Evolutionary conservation across 768 basidiomycete species (phyloP).

Genomic region (Agrocybe praecox): DNA sequence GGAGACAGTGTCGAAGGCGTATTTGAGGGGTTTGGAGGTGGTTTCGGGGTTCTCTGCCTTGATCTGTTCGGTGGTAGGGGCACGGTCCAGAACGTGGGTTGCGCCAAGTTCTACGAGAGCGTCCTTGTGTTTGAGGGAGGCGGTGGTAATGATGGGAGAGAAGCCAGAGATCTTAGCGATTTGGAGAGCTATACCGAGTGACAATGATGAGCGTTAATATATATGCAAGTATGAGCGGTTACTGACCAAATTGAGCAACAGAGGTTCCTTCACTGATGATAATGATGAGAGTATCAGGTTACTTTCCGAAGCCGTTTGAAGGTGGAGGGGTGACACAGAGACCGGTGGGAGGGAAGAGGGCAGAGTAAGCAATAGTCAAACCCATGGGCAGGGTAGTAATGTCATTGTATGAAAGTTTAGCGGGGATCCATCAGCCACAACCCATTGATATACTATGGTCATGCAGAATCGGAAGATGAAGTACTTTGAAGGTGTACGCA

Average conservation of each 20-base stretch:
- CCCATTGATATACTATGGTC: too few species aligned
- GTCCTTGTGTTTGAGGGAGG: background rate
- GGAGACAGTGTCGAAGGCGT: background rate
- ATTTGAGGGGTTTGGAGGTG: constrained; percentile 9
- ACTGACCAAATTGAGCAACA: background rate
- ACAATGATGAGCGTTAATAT: too few species aligned
- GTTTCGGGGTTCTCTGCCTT: constrained; percentile 19
- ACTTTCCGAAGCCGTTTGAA: background rate
- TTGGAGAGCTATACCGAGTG: background rate
- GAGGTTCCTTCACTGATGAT: background rate
- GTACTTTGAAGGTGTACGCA: too few species aligned
- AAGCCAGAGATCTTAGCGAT: background rate
- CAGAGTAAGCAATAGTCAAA: background rate
- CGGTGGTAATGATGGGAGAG: background rate
- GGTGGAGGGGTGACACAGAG: too few species aligned
- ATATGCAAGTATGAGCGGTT: background rate
- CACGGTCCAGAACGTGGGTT: background rate
- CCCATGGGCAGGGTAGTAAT: background rate
- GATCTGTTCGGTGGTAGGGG: background rate
- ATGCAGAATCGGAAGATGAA: too few species aligned
- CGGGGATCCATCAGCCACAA: too few species aligned
- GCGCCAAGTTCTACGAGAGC: background rate
- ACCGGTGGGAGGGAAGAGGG: background rate
- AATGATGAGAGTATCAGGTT: background rate
- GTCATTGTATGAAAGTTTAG: background rate